Evolutionary conservation across 2,329 filamentous ascomycete genomes (phyloP).

Genomic region (Pleurostoma richardsiae): DNA sequence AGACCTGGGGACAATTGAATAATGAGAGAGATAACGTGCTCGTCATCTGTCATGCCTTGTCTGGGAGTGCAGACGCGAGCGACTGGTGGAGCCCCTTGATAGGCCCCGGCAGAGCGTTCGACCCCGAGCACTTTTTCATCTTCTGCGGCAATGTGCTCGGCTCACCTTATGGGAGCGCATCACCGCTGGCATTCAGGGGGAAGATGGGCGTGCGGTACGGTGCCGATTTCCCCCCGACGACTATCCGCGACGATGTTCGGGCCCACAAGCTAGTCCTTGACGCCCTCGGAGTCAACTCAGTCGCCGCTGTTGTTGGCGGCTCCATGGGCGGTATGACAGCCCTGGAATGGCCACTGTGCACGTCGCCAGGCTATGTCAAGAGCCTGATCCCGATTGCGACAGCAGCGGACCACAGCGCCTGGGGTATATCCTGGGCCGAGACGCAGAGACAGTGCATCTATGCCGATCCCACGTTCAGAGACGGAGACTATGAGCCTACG

Average conservation of each 20-base stretch:
- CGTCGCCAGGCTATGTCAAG: constrained; percentile 39
- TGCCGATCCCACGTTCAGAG: constrained; percentile 22
- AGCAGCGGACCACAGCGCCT: constrained; percentile 49
- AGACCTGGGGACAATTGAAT: constrained; percentile 22
- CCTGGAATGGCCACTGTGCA: constrained; percentile 53
- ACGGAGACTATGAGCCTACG: constrained; percentile 24
- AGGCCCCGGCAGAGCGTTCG: constrained; percentile 46
- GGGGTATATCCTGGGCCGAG: constrained; percentile 56
- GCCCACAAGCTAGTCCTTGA: constrained; percentile 51
- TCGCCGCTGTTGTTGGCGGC: constrained; percentile 49
- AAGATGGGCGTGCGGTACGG: constrained; percentile 13
- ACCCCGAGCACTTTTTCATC: constrained; percentile 46
- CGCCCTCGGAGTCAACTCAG: constrained; percentile 44
- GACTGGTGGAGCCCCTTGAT: constrained; percentile 54
- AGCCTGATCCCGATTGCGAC: constrained; percentile 51
- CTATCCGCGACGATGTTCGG: constrained; percentile 61
- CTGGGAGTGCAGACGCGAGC: constrained; percentile 47
- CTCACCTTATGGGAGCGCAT: constrained; percentile 49
- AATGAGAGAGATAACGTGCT: constrained; percentile 35
- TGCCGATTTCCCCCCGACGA: constrained; percentile 60
- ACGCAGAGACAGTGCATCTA: constrained; percentile 45
- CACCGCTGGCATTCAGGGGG: constrained; percentile 32
- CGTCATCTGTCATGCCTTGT: constrained; percentile 38
- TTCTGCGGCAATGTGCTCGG: constrained; percentile 49
- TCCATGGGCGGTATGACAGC: constrained; percentile 56